Evolutionary conservation across 345 rosid species (phyloP).

Genomic region (Arabidopsis arenosa): DNA sequence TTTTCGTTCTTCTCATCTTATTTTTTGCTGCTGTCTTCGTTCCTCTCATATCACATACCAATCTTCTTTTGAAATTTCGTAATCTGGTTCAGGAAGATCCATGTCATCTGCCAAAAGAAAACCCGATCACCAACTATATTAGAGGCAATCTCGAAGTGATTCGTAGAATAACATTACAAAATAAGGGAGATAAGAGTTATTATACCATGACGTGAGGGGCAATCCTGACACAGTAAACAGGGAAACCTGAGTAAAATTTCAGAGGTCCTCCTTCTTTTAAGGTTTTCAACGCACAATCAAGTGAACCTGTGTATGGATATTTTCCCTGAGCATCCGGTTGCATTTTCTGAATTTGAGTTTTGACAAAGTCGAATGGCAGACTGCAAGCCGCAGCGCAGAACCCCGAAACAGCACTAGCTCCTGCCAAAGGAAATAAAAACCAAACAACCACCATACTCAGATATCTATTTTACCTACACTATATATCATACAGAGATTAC

Average conservation of each 20-base stretch:
- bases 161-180: not conserved
- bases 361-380: constrained; percentile 94
- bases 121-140: not conserved
- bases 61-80: constrained; percentile 57
- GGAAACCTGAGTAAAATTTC: constrained; percentile 96
- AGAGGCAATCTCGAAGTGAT: not conserved
- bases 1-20: constrained; percentile 38
- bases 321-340: constrained; percentile 96
- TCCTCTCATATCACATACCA: constrained; percentile 56
- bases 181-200: not conserved
- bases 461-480: not conserved
- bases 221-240: constrained; percentile 90
- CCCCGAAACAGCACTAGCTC: constrained; percentile 91
- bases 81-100: constrained; percentile 97
- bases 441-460: constrained; percentile 22
- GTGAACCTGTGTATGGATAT: constrained; percentile 87
- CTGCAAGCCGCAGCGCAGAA: constrained; percentile 97
- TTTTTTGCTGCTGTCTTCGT: constrained; percentile 16
- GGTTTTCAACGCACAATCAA: constrained; percentile 85
- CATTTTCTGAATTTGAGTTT: constrained; percentile 99
- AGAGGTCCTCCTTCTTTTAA: constrained; percentile 88
- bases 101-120: constrained; percentile 76
- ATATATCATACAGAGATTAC: not conserved
- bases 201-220: constrained; percentile 99
- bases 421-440: constrained; percentile 49